Evolutionary conservation across 1,284 basidiomycete genomes (phyloP).

Genomic region (Abortiporus biennis): DNA sequence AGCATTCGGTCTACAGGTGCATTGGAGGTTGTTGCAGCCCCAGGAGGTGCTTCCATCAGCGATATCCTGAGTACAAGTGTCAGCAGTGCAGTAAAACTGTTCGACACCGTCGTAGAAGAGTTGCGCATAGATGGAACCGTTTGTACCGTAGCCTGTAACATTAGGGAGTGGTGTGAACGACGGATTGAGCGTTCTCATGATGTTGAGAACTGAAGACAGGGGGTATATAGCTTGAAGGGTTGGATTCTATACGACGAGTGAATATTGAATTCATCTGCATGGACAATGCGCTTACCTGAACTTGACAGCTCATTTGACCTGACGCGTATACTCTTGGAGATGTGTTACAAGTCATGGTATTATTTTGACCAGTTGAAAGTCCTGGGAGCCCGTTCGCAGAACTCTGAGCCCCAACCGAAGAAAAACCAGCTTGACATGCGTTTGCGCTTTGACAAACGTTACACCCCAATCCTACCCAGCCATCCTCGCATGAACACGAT

Average conservation of each 20-base stretch:
- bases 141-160: conserved; percentile 51
- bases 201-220: conserved; percentile 59
- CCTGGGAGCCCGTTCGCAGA: conserved; percentile 11
- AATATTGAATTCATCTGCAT: conserved; percentile 1
- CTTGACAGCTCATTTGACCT: conserved; percentile 69
- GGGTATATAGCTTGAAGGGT: conserved; percentile 75
- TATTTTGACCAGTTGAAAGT: conserved; percentile 34
- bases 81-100: conserved; percentile 77
- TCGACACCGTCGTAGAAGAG: conserved; percentile 81
- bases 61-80: conserved; percentile 58
- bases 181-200: conserved; percentile 69
- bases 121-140: conserved; percentile 61
- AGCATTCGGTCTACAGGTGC: conserved; percentile 64
- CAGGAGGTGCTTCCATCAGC: conserved; percentile 41
- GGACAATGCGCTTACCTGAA: conserved; percentile 54
- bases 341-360: conserved; percentile 60
- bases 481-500: conserved; percentile 59
- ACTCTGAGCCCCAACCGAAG: conserved; percentile 28
- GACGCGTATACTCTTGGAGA: conserved; percentile 56
- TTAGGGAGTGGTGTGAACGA: conserved; percentile 63
- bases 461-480: conserved; percentile 76
- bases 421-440: conserved; percentile 56
- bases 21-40: conserved; percentile 67
- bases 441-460: conserved; percentile 62
- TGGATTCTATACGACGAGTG: conserved; percentile 49